Base-by-base conservation (phyloP, 345 rosid genomes). In the Eucalyptus melliodora region DNA sequence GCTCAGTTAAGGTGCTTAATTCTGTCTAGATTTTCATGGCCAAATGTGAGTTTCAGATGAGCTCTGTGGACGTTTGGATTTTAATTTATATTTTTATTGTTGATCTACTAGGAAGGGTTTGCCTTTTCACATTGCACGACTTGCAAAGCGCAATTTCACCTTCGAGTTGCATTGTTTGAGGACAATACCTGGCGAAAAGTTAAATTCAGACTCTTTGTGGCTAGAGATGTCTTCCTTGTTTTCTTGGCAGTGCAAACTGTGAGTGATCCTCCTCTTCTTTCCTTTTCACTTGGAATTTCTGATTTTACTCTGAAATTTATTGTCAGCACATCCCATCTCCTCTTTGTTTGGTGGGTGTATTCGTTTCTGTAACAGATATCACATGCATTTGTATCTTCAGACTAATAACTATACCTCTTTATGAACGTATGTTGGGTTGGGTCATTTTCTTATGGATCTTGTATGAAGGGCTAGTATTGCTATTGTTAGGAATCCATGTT, bases 51-150 rank as follows among this genome's bases (percentile, higher is more conserved):
- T 83, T 30, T 26, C 21, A 47, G 87, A 87, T 80, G 27, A 12
- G 40, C 59, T 81, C 50, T 37, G 16, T 82, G 53, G 59, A 55
- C 40, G 44, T 56, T 7, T 72, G 45, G 40, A 40, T 87, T 90
- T 34, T 31, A 47, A 31, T 31, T 88, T 60, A 67, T 72, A 49
- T 19, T 11, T 77, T 23, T 77, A 34, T 42, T 30, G 14, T 88
- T 69, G 31, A 65, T 44, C 62, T 87, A 77, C 47, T 88, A 96
- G 97, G 99, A 98, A 95, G 99, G 99, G 49, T 98, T 95, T 94
- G 98, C 98, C 60, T 97, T 97, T 92, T 97, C 98, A 31, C 99
- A 97, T 90, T 97, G 99, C 90, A 95, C 96, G 9, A 97, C 99
- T 50, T 97, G 99, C 89, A 96, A 95, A 93, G 99, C 99, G 4